phyloP scores from a whole-genome alignment of 805 yeast genomes.

The Yamadazyma tumulicola region DNA sequence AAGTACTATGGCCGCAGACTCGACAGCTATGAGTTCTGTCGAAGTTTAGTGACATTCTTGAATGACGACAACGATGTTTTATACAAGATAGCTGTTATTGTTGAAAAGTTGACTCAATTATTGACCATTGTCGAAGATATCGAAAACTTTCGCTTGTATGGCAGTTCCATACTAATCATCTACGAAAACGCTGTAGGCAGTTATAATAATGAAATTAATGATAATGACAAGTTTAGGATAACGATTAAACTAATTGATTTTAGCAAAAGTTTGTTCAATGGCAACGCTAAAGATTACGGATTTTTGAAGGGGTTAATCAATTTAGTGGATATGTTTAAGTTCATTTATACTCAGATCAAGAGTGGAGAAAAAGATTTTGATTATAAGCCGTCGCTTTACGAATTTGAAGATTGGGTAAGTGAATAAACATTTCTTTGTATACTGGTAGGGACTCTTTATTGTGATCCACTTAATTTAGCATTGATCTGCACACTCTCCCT shows the following conservation, averaged over 20 bases:
- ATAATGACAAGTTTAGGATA: slow-evolving; percentile 15
- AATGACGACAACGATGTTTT: slow-evolving; percentile 40
- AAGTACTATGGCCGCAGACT: slow-evolving; percentile 89
- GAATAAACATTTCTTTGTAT: too few relatives aligned
- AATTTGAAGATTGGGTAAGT: slow-evolving; percentile 6
- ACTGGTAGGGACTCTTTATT: too few relatives aligned
- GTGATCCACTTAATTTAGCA: too few relatives aligned
- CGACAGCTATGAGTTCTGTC: slow-evolving; percentile 73
- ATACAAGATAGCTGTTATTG: slow-evolving; percentile 63
- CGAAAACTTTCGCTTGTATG: slow-evolving; percentile 82
- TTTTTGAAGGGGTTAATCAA: slow-evolving; percentile 78
- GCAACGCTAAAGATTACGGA: slow-evolving; percentile 56
- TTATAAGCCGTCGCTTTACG: not conserved
- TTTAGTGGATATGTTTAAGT: slow-evolving; percentile 62
- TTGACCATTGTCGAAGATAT: slow-evolving; percentile 51
- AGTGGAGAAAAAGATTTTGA: not conserved
- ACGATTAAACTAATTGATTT: slow-evolving; percentile 85
- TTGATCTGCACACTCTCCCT: too few relatives aligned
- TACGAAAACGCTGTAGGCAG: slow-evolving; percentile 65
- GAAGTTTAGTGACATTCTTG: slow-evolving; percentile 68
- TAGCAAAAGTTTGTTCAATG: slow-evolving; percentile 62
- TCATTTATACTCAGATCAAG: slow-evolving; percentile 48
- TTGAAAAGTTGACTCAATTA: slow-evolving; percentile 59
- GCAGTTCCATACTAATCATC: slow-evolving; percentile 83
- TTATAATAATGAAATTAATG: too few relatives aligned